These are phyloP conservation scores for Dissoconium aciculare DNA, from an alignment of 2,329 filamentous ascomycete genomes.

Conservation along the genomic window DNA sequence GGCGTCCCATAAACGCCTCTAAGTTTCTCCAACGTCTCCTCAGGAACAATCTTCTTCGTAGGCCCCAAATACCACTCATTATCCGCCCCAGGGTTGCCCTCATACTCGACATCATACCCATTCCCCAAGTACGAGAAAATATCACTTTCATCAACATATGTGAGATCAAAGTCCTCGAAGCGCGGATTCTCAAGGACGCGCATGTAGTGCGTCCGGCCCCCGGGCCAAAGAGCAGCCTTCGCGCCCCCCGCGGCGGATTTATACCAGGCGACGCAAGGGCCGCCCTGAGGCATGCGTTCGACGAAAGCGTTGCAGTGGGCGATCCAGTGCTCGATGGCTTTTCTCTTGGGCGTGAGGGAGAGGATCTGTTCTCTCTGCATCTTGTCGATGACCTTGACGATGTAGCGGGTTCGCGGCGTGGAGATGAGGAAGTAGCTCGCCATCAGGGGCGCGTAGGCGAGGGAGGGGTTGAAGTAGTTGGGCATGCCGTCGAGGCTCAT, in stretches of 20 bases:
- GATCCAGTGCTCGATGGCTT: conserved; percentile 11
- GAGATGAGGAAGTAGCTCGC: conserved; percentile 12
- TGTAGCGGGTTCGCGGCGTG: conserved; percentile 11
- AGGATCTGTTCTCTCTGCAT: conserved; percentile 12
- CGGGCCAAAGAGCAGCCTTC: conserved; percentile 10
- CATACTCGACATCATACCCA: conserved; percentile 7
- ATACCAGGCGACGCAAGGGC: conserved; percentile 11
- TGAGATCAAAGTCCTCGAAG: conserved; percentile 11
- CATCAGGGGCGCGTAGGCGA: conserved; percentile 12
- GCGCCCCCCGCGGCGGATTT: conserved; percentile 6
- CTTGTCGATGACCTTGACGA: conserved; percentile 13
- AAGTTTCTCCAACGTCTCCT: conserved; percentile 8
- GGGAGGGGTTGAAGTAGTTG: conserved; percentile 14
- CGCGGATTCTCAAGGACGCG: conserved; percentile 6
- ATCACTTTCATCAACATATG: conserved; percentile 11
- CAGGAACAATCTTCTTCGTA: conserved; percentile 3
- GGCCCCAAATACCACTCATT: conserved; percentile 11
- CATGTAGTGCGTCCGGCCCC: conserved; percentile 8
- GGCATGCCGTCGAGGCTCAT: conserved; percentile 10
- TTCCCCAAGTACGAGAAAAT: conserved; percentile 12
- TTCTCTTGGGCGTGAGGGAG: conserved; percentile 6
- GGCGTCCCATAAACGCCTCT: conserved; percentile 4
- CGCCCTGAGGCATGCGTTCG: conserved; percentile 6
- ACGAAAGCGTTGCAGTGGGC: conserved; percentile 8
- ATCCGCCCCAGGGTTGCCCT: conserved; percentile 7